Conservation (phyloP, 2,329 filamentous ascomycete genomes). For the Colletotrichum godetiae region DNA sequence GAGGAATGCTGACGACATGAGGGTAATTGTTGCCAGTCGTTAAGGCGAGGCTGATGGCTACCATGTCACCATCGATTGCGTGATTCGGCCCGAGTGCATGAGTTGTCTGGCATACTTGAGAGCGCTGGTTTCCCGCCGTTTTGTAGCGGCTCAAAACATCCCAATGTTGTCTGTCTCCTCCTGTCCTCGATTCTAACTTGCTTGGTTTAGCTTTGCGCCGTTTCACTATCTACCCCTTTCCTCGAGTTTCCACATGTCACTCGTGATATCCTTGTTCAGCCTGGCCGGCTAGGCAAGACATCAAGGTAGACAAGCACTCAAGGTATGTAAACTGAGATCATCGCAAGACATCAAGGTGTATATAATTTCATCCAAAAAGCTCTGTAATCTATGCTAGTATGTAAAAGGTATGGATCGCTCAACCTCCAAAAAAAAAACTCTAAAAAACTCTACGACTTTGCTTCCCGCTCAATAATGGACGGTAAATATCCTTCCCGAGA, state of each 20-base stretch:
- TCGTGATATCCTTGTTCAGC: not conserved
- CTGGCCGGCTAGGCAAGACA: not conserved
- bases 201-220: too few relatives aligned
- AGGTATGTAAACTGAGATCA: not conserved
- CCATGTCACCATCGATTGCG: slow-evolving; percentile 34
- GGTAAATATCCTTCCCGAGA: slow-evolving; percentile 3
- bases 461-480: not conserved
- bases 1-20: not conserved
- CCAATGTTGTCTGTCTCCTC: not conserved
- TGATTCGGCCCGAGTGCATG: slow-evolving; percentile 6
- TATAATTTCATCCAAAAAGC: not conserved
- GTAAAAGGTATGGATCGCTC: slow-evolving; percentile 5
- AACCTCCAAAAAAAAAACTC: not conserved
- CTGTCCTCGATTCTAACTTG: too few relatives aligned
- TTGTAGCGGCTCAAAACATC: not conserved
- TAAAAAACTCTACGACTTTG: not conserved
- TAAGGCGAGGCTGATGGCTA: slow-evolving; percentile 26
- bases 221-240: too few relatives aligned
- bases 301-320: not conserved
- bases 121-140: not conserved
- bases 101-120: slow-evolving; percentile 8
- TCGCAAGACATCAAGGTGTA: not conserved
- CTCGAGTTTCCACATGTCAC: not conserved
- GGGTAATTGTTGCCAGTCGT: not conserved
- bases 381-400: not conserved